Conservation (phyloP, 2,329 filamentous ascomycete genomes). For the Alternaria gaisen region DNA sequence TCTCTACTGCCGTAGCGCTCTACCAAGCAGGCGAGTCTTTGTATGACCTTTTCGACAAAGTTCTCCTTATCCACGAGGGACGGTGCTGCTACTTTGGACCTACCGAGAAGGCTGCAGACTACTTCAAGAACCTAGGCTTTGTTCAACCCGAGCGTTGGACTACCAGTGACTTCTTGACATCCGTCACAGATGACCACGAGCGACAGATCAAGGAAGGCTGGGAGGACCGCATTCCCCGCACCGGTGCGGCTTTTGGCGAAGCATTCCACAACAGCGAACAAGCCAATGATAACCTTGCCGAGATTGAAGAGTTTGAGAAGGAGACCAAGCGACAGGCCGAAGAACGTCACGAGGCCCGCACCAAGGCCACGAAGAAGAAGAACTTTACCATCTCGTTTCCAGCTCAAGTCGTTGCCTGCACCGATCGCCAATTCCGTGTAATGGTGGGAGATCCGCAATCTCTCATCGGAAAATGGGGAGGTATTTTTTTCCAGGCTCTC, state of each 20-base stretch:
- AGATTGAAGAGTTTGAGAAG: slow-evolving; percentile 52
- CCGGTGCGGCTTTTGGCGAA: slow-evolving; percentile 64
- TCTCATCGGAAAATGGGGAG: slow-evolving; percentile 56
- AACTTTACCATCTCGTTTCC: slow-evolving; percentile 53
- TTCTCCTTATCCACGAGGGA: slow-evolving; percentile 53
- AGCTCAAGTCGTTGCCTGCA: slow-evolving; percentile 52
- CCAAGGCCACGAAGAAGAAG: slow-evolving; percentile 53
- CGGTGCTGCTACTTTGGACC: slow-evolving; percentile 68
- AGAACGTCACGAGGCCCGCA: slow-evolving; percentile 42
- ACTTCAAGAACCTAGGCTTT: slow-evolving; percentile 74
- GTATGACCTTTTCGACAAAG: slow-evolving; percentile 52
- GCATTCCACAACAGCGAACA: slow-evolving; percentile 50
- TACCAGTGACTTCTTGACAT: slow-evolving; percentile 76
- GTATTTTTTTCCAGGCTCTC: slow-evolving; percentile 53
- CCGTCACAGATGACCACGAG: slow-evolving; percentile 71
- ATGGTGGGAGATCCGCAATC: slow-evolving; percentile 64
- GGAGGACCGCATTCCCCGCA: slow-evolving; percentile 65
- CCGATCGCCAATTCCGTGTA: slow-evolving; percentile 56
- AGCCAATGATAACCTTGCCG: slow-evolving; percentile 48
- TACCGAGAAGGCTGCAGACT: slow-evolving; percentile 67
- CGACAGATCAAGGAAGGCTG: slow-evolving; percentile 65
- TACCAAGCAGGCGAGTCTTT: slow-evolving; percentile 68
- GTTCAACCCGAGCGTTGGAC: slow-evolving; percentile 72
- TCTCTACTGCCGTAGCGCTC: slow-evolving; percentile 72
- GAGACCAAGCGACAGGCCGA: slow-evolving; percentile 44